Evolutionary conservation across 2,329 filamentous ascomycete genomes (phyloP), one percentile per base, ranked within the genome.

Genomic region (Xylariaceae sp.): DNA sequence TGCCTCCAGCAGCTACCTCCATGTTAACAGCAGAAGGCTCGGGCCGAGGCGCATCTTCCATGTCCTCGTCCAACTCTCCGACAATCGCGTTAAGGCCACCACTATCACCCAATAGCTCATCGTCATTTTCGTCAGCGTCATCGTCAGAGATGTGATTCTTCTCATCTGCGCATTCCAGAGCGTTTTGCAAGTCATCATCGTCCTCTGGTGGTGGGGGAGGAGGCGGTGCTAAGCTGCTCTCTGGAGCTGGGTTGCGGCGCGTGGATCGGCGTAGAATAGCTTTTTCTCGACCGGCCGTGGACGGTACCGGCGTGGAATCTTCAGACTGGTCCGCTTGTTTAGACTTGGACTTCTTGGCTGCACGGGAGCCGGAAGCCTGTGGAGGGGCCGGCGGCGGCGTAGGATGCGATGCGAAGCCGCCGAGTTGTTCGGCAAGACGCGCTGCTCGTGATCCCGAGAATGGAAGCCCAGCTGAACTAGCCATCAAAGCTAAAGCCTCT

Each of bases 131-230:
- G 1, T 87, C 85, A 13, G 89, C 86, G 13, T 87, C 84, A 34
- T 89, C 87, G 7, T 28, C 22, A 13, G 86, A 87, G 12, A 97
- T 71, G 48, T 90, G 89, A 7, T 28, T 28, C 67, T 88, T 88
- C 72, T 97, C 93, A 66, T 97, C 93, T 7, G 91, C 92, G 69
- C 93, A 97, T 72, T 97, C 94, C 3, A 97, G 75, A 2, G 88
- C 86, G 61, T 88, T 84, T 51, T 88, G 80, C 36, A 83, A 70
- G 47, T 79, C 78, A 47, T 89, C 84, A 2, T 82, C 77, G 14
- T 85, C 80, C 40, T 78, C 75, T 2, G 78, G 78, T 7, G 81
- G 77, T 17, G 76, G 77, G 0, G 78, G 78, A 13, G 81, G 77
- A n/a, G 76, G 76, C 6, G 76, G 73, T 5, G 75, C 69, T 5